Percentiles rank a stretch among this genome's conserved stretches.
These are phyloP conservation scores for Miamiensis avidus DNA, from an alignment of 169 alveolate species.

Conservation along the genomic window DNA sequence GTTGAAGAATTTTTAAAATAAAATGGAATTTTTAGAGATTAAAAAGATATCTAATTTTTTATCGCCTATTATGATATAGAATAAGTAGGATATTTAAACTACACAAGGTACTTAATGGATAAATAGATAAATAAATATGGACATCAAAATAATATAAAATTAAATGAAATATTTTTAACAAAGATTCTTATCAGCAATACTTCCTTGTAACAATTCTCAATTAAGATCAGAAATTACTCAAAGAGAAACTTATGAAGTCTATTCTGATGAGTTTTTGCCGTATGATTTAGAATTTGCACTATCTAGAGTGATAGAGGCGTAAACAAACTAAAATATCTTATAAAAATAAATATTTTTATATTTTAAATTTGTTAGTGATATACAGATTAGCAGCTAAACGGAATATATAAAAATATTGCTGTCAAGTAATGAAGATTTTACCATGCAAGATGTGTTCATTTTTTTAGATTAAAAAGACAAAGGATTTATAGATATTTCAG, in stretches of 20 bases:
- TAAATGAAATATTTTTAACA: no score
- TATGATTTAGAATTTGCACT: conserved; percentile 17
- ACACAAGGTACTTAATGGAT: background rate
- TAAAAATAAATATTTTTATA: no score
- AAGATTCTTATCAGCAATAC: conserved; percentile 10
- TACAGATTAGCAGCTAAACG: background rate
- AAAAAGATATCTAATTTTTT: background rate
- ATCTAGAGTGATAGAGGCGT: conserved; percentile 6
- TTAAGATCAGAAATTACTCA: conserved; percentile 3
- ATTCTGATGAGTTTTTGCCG: conserved; percentile 7
- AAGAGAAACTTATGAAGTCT: conserved; percentile 10
- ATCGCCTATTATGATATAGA: background rate
- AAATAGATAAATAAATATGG: background rate
- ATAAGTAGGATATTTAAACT: background rate
- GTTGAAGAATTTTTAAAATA: conserved; percentile 3
- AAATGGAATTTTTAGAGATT: conserved; percentile 15
- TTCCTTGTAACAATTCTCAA: conserved; percentile 4
- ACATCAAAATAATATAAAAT: no score
- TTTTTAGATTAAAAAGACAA: no score
- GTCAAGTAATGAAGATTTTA: background rate
- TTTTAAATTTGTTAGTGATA: background rate
- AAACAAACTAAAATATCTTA: background rate
- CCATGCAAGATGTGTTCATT: background rate
- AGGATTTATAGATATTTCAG: background rate
- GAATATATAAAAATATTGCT: background rate